phyloP scores from a whole-genome alignment of 78 protist species.

The Planoprotostelium fungivorum region DNA sequence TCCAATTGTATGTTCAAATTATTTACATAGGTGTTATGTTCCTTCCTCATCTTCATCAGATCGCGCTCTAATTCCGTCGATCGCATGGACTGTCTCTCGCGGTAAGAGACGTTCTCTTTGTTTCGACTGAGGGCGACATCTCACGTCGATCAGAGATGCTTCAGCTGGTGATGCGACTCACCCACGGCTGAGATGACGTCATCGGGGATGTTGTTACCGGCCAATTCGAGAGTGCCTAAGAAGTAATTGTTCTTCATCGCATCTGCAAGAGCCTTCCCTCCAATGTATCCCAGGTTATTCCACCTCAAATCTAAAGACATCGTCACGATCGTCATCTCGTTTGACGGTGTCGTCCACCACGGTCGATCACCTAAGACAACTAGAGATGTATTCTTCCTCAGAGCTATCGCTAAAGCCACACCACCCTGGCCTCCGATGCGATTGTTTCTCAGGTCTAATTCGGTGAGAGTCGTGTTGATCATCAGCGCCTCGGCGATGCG shows the following conservation, averaged over 20 bases:
- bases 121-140: background rate
- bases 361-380: background rate
- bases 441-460: constrained; percentile 39
- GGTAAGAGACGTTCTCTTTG: background rate
- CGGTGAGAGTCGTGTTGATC: background rate
- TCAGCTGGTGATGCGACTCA: background rate
- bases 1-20: background rate
- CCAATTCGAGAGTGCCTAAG: constrained; percentile 6
- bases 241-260: constrained; percentile 1
- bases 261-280: constrained; percentile 6
- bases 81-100: background rate
- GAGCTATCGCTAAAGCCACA: background rate
- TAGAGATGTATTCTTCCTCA: constrained; percentile 14
- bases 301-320: constrained; percentile 22
- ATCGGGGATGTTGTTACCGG: constrained; percentile 29
- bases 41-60: background rate
- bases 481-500: constrained; percentile 7
- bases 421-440: constrained; percentile 6
- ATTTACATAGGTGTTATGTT: background rate
- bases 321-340: background rate
- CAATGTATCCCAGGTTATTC: constrained; percentile 14
- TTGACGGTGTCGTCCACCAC: no score
- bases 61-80: background rate
- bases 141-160: background rate
- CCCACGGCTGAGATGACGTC: constrained; percentile 5